Percentiles rank a stretch among this genome's conserved stretches.
Conservation (phyloP, 139 green algal species). For the Micractinium sp. region DNA sequence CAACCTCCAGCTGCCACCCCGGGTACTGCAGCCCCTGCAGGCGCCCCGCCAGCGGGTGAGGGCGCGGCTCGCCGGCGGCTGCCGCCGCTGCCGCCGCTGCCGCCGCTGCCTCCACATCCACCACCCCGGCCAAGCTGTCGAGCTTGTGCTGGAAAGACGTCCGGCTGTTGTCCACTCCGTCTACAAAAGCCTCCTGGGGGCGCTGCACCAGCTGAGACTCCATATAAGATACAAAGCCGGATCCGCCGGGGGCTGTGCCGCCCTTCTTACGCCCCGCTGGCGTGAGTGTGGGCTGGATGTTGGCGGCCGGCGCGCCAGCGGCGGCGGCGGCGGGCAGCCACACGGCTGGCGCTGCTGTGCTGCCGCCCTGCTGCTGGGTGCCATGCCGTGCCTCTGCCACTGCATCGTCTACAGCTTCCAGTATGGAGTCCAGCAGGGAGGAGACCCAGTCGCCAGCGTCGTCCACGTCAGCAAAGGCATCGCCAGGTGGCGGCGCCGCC, state of each 20-base stretch:
- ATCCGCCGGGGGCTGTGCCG: not conserved
- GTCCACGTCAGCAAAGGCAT: constrained; percentile 43
- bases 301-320: not conserved
- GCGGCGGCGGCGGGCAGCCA: not conserved
- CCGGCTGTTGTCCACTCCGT: constrained; percentile 70
- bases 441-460: constrained; percentile 47
- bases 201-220: constrained; percentile 1
- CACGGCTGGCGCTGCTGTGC: not conserved
- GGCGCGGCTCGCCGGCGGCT: not conserved
- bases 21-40: constrained; percentile 62
- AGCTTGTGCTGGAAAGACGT: constrained; percentile 52
- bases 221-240: constrained; percentile 34
- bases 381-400: constrained; percentile 43
- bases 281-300: not conserved
- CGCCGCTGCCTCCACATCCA: not conserved
- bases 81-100: not conserved
- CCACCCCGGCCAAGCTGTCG: constrained; percentile 35
- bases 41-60: constrained; percentile 69
- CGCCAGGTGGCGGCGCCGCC: not conserved
- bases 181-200: constrained; percentile 63
- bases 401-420: constrained; percentile 61
- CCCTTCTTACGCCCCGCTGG: not conserved
- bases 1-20: constrained; percentile 45
- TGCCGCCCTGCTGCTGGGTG: not conserved
- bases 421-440: constrained; percentile 54